Percentiles rank a stretch among this genome's conserved stretches.
phyloP scores from a whole-genome alignment of 257 asterid species.

The Primulina huaijiensis region DNA sequence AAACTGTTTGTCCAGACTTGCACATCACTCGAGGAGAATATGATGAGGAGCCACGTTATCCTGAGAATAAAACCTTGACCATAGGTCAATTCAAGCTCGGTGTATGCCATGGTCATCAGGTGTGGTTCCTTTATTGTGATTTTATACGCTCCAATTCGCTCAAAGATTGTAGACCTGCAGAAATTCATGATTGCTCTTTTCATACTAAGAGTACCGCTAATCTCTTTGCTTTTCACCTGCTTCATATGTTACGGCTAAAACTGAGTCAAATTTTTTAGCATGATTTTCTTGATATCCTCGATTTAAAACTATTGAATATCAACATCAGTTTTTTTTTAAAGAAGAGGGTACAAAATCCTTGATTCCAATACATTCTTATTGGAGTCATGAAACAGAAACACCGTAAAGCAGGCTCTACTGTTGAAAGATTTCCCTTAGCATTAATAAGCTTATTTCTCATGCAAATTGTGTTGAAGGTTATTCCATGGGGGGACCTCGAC shows the following conservation, averaged over 20 bases:
- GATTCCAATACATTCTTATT: not conserved
- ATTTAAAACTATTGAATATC: not conserved
- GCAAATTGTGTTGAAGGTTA: slow-evolving; percentile 46
- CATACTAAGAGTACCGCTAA: not conserved
- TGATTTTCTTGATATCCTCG: not conserved
- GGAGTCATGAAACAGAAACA: not conserved
- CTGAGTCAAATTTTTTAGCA: not conserved
- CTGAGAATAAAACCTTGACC: slow-evolving; percentile 81
- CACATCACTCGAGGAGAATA: slow-evolving; percentile 91
- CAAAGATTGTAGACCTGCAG: not conserved
- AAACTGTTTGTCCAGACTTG: slow-evolving; percentile 80
- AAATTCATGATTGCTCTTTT: not conserved
- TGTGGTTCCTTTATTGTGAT: slow-evolving; percentile 25
- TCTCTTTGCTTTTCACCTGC: not conserved
- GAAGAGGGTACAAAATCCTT: not conserved
- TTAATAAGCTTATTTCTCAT: slow-evolving; percentile 8
- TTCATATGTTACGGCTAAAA: not conserved
- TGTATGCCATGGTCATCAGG: slow-evolving; percentile 98
- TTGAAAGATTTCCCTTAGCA: not conserved
- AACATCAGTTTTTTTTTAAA: not conserved
- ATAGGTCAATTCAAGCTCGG: slow-evolving; percentile 97
- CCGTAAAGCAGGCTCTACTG: not conserved
- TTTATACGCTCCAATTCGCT: not conserved
- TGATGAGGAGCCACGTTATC: slow-evolving; percentile 86
- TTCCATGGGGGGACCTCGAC: slow-evolving; percentile 98